Conservation (phyloP, 495 filamentous ascomycete genomes). For the Glonium stellatum region DNA sequence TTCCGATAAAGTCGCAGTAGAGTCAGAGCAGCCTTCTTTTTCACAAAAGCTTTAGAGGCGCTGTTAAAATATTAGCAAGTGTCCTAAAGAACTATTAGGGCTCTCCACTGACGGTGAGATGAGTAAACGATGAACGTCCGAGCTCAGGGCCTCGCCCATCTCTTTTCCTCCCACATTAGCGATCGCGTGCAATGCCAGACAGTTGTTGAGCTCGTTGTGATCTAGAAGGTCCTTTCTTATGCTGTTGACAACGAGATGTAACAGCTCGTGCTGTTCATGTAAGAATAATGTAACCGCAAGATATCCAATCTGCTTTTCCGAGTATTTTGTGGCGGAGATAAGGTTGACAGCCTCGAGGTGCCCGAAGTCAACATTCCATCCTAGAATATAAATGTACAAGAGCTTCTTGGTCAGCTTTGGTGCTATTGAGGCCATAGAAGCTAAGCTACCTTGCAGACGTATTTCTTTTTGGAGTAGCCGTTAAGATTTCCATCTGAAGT, state of each 20-base stretch:
- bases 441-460: slow-evolving; percentile 81
- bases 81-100: background rate
- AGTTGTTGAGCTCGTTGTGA: slow-evolving; percentile 95
- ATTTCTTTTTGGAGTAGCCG: slow-evolving; percentile 99
- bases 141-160: slow-evolving; percentile 91
- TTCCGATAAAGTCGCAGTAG: slow-evolving; percentile 95
- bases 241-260: slow-evolving; percentile 96
- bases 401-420: slow-evolving; percentile 48
- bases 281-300: slow-evolving; percentile 95
- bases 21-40: slow-evolving; percentile 97
- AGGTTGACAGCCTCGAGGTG: slow-evolving; percentile 97
- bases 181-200: slow-evolving; percentile 95
- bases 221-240: slow-evolving; percentile 93
- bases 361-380: slow-evolving; percentile 98
- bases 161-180: slow-evolving; percentile 95
- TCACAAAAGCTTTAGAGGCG: slow-evolving; percentile 95
- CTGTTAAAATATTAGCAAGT: slow-evolving; percentile 39
- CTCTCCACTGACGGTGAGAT: slow-evolving; percentile 77
- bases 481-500: slow-evolving; percentile 68
- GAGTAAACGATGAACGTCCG: slow-evolving; percentile 86
- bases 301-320: slow-evolving; percentile 99
- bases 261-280: slow-evolving; percentile 91
- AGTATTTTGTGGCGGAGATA: slow-evolving; percentile 93
- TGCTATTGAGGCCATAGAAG: background rate
- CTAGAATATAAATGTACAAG: slow-evolving; percentile 97